Conservation (phyloP, 2,329 filamentous ascomycete species). For the Gliomastix tumulicola region DNA sequence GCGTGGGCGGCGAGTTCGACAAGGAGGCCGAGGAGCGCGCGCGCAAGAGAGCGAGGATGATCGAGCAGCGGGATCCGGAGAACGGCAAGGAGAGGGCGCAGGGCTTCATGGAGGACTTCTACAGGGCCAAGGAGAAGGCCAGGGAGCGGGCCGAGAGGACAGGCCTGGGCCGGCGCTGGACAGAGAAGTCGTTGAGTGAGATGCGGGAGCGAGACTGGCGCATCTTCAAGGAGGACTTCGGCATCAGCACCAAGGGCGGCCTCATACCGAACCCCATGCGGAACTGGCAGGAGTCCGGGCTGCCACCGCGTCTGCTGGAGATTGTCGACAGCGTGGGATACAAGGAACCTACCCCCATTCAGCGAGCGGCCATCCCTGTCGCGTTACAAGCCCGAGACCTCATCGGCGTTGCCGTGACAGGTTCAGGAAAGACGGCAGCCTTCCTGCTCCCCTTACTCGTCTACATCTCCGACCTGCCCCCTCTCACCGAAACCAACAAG, state of each 20-base stretch:
- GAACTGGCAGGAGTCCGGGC: constrained; percentile 76
- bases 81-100: constrained; percentile 70
- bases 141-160: constrained; percentile 68
- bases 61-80: constrained; percentile 69
- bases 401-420: constrained; percentile 96
- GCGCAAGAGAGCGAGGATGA: constrained; percentile 55
- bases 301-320: constrained; percentile 71
- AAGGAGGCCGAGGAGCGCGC: constrained; percentile 48
- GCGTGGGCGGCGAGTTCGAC: constrained; percentile 43
- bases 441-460: constrained; percentile 89
- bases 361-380: constrained; percentile 91
- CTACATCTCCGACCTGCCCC: constrained; percentile 87
- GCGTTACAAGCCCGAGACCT: constrained; percentile 87
- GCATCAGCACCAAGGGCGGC: constrained; percentile 90
- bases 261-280: constrained; percentile 94
- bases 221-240: constrained; percentile 99
- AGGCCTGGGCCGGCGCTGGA: constrained; percentile 88
- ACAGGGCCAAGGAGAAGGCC: constrained; percentile 54
- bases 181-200: constrained; percentile 81
- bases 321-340: constrained; percentile 85
- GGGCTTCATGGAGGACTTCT: constrained; percentile 75
- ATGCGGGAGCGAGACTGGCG: constrained; percentile 99
- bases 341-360: constrained; percentile 83
- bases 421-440: constrained; percentile 96
- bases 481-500: constrained; percentile 77